phyloP scores from a whole-genome alignment of 768 basidiomycete species.

The Kwoniella mangroviensis region DNA sequence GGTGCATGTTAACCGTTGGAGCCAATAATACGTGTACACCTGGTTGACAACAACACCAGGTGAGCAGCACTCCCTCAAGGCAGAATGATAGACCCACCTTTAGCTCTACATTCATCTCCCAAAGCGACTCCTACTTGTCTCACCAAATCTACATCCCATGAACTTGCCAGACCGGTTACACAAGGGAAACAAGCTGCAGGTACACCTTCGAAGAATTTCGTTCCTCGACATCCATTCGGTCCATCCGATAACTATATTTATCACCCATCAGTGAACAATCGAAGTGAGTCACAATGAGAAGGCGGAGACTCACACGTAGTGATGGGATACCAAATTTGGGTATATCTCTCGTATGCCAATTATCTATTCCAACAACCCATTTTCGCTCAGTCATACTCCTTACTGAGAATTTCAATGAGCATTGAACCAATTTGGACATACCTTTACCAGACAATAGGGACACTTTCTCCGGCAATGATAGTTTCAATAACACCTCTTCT shows the following conservation, averaged over 20 bases:
- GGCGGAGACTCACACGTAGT: conserved; percentile 23
- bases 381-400: not conserved
- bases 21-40: conserved; percentile 62
- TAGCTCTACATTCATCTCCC: conserved; percentile 64
- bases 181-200: conserved; percentile 67
- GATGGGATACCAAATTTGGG: conserved; percentile 26
- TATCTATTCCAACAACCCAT: conserved; percentile 1
- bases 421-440: not conserved
- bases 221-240: conserved; percentile 34
- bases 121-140: conserved; percentile 63
- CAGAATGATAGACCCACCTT: conserved; percentile 50
- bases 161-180: conserved; percentile 65
- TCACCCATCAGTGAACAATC: too few species aligned
- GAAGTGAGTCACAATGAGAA: too few species aligned
- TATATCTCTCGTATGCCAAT: conserved; percentile 38
- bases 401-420: not conserved
- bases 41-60: not conserved
- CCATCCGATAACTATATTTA: not conserved
- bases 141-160: conserved; percentile 65
- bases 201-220: conserved; percentile 64
- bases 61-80: not conserved
- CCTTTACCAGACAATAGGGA: conserved; percentile 30
- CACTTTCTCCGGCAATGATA: conserved; percentile 36
- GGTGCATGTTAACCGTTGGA: conserved; percentile 82
- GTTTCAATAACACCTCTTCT: conserved; percentile 12